Evolutionary conservation across 2,329 filamentous ascomycete species (phyloP), one percentile per base, ranked within the genome.

Genomic region (Aureobasidium leucospermi): DNA sequence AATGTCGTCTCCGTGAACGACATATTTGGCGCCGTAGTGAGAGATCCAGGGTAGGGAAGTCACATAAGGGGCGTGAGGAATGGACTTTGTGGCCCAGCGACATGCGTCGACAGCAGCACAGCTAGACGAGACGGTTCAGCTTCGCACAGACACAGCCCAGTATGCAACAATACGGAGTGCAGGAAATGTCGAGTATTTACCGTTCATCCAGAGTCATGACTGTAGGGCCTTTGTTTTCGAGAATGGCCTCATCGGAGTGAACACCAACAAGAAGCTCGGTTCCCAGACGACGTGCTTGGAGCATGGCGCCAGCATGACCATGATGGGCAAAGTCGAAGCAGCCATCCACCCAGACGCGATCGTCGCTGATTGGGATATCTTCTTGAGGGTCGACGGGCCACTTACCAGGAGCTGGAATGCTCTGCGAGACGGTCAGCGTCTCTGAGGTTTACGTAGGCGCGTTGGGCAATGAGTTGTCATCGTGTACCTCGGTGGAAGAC

Each of bases 311-410:
- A 5, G 94, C 94, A 78, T 99, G 94, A 68, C 94, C 94, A 73
- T 97, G 94, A 74, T 99, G 94, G 76, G 92, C 95, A 76, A 99
- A 99, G 78, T 99, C 94, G 78, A 96, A 99, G 80, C 94, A 99
- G 63, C 94, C 94, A 73, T 99, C 94, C 29, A 99, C 89, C 95
- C 95, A 99, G 69, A 99, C 89, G 65, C 93, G 86, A 67, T 89
- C 85, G 60, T 87, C 80, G 29, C 75, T 76, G 48, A 86, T 77
- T 2, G 76, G 70, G 43, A 82, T 70, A 68, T 84, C 81, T 42
- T 85, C 75, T 71, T 86, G 84, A 10, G 84, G 84, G 65, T 81
- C 81, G 41, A 84, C 81, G n/a, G 84, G 84, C 84, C 84, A 86
- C 64, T 82, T 68, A 56, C 84, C 84, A 29, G 75, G 70, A 53